These are phyloP conservation scores for Lodderomyces orthopsilosis DNA, from an alignment of 1,139 yeast species.

Conservation along the genomic window DNA sequence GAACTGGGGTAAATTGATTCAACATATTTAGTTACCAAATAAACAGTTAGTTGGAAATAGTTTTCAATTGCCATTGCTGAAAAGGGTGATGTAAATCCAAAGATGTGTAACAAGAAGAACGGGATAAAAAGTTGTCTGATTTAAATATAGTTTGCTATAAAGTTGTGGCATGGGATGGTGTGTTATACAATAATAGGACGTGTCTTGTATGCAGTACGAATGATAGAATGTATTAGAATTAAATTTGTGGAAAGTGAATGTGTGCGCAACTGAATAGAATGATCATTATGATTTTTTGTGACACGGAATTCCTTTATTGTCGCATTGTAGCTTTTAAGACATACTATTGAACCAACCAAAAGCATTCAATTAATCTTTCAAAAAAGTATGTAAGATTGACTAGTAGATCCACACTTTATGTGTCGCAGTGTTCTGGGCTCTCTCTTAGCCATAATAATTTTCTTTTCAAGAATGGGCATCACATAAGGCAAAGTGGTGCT, in stretches of 20 bases:
- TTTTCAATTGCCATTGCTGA: conserved; percentile 15
- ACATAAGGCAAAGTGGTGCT: too few relatives aligned
- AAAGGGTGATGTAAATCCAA: neutral
- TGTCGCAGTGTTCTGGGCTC: too few relatives aligned
- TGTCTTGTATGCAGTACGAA: neutral
- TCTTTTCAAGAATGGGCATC: too few relatives aligned
- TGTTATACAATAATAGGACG: too few relatives aligned
- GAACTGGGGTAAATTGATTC: conserved; percentile 17
- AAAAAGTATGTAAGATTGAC: too few relatives aligned
- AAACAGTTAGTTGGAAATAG: conserved; percentile 26
- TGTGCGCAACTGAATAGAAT: neutral
- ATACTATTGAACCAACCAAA: too few relatives aligned
- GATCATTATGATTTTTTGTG: neutral
- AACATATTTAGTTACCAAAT: conserved; percentile 26
- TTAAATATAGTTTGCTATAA: neutral
- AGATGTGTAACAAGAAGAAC: neutral
- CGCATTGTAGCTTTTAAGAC: too few relatives aligned
- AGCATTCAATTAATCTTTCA: too few relatives aligned
- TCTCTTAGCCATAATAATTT: too few relatives aligned
- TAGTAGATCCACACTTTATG: too few relatives aligned
- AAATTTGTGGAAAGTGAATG: neutral
- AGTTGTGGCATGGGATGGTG: neutral
- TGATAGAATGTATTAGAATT: neutral
- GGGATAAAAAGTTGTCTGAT: neutral
- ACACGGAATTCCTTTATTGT: neutral